Base-by-base conservation (phyloP, 2,329 filamentous ascomycete genomes). In the Verticillium dahliae region DNA sequence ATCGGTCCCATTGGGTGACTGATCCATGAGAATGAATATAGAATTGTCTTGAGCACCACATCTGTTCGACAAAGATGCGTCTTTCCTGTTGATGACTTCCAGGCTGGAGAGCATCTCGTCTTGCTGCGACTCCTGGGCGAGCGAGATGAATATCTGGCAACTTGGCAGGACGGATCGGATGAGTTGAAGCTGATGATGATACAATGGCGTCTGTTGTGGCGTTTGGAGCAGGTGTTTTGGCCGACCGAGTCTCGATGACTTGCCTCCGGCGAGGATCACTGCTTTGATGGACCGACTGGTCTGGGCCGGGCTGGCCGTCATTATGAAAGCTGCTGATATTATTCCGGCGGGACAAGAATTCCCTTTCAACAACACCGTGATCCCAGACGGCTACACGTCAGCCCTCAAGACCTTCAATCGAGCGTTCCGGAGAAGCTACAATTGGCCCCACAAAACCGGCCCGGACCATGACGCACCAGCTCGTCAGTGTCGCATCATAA, bases 201-300 rank as follows among this genome's bases (percentile, higher is more conserved):
- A 73, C 41, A 71, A 59, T 2, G 68, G 71, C 31, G 63, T 60
- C 15, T 68, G 66, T 41, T 70, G 67, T 10, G 67, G 64, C 38
- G 73, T 66, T 5, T 57, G 57, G 18, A 76, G 69, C 14, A 74
- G 69, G 59, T 74, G 68, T 54, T 74, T 75, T 5, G 67, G 69
- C 4, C 62, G 62, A 14, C 69, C 67, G 68, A 72, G 72, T 27
- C 70, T 68, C 3, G 72, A 69, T 1, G 72, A 74, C 37, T 66
- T 64, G 33, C 70, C 73, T 22, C 72, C 70, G 7, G 69, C 72
- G 2, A 75, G 67, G 5, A 75, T 61, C 31, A 76, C 68, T 13
- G 71, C 67, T 45, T 67, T 69, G 60, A 64, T 61, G 27, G 61
- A 37, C 6, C 6, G 35, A 6, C 11, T 37, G 6, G 35, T 37